These are phyloP conservation scores for Boletus sp. DNA, from an alignment of 768 basidiomycete genomes.

Conservation along the genomic window DNA sequence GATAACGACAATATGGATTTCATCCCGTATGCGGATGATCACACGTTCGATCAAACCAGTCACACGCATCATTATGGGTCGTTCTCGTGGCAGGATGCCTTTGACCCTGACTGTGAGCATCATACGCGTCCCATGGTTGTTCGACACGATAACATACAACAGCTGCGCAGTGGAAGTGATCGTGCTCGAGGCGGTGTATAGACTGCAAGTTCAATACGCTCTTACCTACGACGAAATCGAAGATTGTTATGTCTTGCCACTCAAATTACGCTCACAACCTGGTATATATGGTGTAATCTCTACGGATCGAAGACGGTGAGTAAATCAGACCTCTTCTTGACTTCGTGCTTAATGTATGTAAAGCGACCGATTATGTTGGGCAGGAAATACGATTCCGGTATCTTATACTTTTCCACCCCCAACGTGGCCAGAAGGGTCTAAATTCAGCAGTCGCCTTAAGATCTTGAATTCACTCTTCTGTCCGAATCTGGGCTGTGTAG, in stretches of 20 bases:
- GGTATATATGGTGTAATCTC: constrained; percentile 29
- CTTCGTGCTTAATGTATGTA: constrained; percentile 3
- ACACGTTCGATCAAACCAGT: constrained; percentile 39
- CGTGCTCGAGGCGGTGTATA: constrained; percentile 43
- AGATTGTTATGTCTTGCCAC: constrained; percentile 43
- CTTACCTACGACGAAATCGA: constrained; percentile 48
- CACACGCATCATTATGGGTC: constrained; percentile 42
- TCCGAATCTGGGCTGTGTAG: constrained; percentile 48
- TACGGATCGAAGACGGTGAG: constrained; percentile 20
- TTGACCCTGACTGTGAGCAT: constrained; percentile 41
- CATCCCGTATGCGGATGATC: constrained; percentile 62
- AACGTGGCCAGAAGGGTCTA: constrained; percentile 6
- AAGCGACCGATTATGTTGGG: constrained; percentile 34
- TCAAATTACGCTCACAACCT: constrained; percentile 29
- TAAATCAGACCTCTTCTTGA: constrained; percentile 19
- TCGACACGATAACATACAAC: constrained; percentile 21
- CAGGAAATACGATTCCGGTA: constrained; percentile 22
- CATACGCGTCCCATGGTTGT: background rate
- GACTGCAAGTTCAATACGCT: constrained; percentile 37
- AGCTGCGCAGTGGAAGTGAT: constrained; percentile 45
- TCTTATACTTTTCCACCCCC: constrained; percentile 11
- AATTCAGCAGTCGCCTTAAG: constrained; percentile 30
- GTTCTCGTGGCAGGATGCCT: constrained; percentile 49
- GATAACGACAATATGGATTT: constrained; percentile 57
- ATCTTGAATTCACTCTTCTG: constrained; percentile 46